Evolutionary conservation across 2,329 filamentous ascomycete genomes (phyloP), one percentile per base, ranked within the genome.

Genomic region (Chaetomiaceae sp.): DNA sequence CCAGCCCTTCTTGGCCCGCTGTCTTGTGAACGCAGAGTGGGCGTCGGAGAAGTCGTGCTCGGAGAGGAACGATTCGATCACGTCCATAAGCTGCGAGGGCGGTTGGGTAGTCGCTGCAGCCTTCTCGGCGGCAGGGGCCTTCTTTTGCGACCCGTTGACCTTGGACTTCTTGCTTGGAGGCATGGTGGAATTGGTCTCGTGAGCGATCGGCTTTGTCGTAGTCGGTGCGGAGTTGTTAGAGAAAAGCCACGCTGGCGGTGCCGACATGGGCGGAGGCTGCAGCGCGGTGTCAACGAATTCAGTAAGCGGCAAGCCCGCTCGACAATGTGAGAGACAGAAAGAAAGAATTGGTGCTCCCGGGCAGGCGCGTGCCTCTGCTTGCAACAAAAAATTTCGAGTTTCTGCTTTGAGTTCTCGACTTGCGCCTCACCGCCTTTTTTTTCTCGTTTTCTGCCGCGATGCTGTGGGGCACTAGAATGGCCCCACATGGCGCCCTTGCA

Each of bases 1-100:
- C 57, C 74, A 79, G 47, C 75, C 76, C 59, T 78, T 77, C 69
- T 72, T 75, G 65, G 71, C 77, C 49, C 80, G 75, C 65, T 89
- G 83, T 65, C 84, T 81, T 62, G 76, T 74, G 64, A 90, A 85
- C 5, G 81, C 79, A 55, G 76, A 72, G 64, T 79, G 80, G 42
- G 87, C 81, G 54, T 76, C 75, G 44, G 75, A 69, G 63, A 88
- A 87, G n/a, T 82, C 79, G 67, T 87, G 78, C 42, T 85, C 78
- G 38, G 77, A 76, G 46, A 91, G 75, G 68, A 90, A 91, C 20
- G 72, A 70, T 58, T 82, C 82, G 63, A 91, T 78, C 15, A 89
- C 73, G 56, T 83, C 80, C 65, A 91, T 73, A 33, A 91, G 73
- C 68, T 87, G 78, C 25, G 78, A 69, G 4, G 85, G 78, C 23